Conservation (phyloP, 2,329 filamentous ascomycete species). For the Cladosporium sp. region DNA sequence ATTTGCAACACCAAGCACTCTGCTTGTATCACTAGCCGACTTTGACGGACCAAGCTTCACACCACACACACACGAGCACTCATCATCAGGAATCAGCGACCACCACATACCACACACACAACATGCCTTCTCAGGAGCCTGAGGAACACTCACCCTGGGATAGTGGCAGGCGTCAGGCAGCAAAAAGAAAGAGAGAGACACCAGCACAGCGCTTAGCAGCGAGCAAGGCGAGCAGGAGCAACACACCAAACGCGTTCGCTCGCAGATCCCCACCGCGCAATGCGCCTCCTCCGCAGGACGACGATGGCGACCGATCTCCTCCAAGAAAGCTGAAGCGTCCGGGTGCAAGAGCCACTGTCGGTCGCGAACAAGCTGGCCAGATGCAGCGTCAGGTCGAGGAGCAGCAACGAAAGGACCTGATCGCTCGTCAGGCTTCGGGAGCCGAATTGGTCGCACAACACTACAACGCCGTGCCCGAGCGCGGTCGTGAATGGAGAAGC, state of each 20-base stretch:
- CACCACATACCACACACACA: slow-evolving; percentile 1
- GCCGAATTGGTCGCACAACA: slow-evolving; percentile 83
- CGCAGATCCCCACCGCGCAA: slow-evolving; percentile 37
- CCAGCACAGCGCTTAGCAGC: slow-evolving; percentile 31
- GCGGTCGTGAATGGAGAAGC: slow-evolving; percentile 90
- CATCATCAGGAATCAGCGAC: background rate
- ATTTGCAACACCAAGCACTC: background rate
- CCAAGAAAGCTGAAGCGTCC: slow-evolving; percentile 43
- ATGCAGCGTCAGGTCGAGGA: slow-evolving; percentile 45
- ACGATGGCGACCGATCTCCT: slow-evolving; percentile 37
- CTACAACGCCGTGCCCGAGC: slow-evolving; percentile 94
- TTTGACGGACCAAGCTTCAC: background rate
- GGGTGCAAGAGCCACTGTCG: slow-evolving; percentile 57
- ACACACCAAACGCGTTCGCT: slow-evolving; percentile 38
- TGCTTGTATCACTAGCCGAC: background rate
- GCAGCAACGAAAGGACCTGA: slow-evolving; percentile 57
- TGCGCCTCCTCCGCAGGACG: slow-evolving; percentile 18
- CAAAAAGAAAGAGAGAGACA: slow-evolving; percentile 38
- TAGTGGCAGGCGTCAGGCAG: slow-evolving; percentile 22
- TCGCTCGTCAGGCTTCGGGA: slow-evolving; percentile 24
- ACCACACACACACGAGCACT: background rate
- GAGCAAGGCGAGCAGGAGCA: slow-evolving; percentile 29
- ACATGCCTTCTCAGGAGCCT: slow-evolving; percentile 26
- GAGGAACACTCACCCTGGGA: slow-evolving; percentile 29
- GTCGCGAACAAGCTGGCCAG: slow-evolving; percentile 67